Evolutionary conservation across 2,329 filamentous ascomycete species (phyloP).

Genomic region (Stachybotrys echinatus): DNA sequence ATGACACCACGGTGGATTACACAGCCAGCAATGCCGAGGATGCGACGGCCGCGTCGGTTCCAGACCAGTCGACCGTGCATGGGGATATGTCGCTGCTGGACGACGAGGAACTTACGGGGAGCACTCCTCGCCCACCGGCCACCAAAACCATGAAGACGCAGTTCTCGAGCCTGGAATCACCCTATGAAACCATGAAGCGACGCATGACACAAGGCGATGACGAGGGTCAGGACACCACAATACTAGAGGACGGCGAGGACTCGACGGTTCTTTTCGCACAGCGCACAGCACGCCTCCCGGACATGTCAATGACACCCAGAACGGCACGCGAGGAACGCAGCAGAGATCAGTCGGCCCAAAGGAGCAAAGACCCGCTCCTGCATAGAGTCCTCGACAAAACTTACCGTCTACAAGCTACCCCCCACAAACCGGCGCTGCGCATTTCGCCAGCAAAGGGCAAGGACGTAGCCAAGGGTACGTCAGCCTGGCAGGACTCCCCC

Average conservation of each 20-base stretch:
- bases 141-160: slow-evolving; percentile 44
- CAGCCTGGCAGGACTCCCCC: slow-evolving; percentile 51
- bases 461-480: slow-evolving; percentile 24
- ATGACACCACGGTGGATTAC: slow-evolving; percentile 49
- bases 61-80: slow-evolving; percentile 28
- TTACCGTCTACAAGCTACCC: slow-evolving; percentile 89
- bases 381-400: slow-evolving; percentile 94
- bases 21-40: slow-evolving; percentile 33
- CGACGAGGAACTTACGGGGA: slow-evolving; percentile 57
- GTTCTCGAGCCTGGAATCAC: slow-evolving; percentile 65
- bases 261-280: slow-evolving; percentile 46
- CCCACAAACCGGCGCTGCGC: slow-evolving; percentile 52
- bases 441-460: slow-evolving; percentile 40
- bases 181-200: slow-evolving; percentile 68
- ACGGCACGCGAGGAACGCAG: slow-evolving; percentile 25
- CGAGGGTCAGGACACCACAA: slow-evolving; percentile 31
- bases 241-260: slow-evolving; percentile 33
- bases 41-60: slow-evolving; percentile 26
- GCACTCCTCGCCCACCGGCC: slow-evolving; percentile 58
- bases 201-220: slow-evolving; percentile 52
- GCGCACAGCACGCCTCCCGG: slow-evolving; percentile 49
- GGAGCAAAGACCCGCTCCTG: slow-evolving; percentile 68
- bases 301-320: slow-evolving; percentile 59
- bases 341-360: slow-evolving; percentile 27
- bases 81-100: slow-evolving; percentile 64